Evolutionary conservation across 1,284 basidiomycete species (phyloP), one percentile per base, ranked within the genome.

Genomic region (Cryptococcus hybrid): DNA sequence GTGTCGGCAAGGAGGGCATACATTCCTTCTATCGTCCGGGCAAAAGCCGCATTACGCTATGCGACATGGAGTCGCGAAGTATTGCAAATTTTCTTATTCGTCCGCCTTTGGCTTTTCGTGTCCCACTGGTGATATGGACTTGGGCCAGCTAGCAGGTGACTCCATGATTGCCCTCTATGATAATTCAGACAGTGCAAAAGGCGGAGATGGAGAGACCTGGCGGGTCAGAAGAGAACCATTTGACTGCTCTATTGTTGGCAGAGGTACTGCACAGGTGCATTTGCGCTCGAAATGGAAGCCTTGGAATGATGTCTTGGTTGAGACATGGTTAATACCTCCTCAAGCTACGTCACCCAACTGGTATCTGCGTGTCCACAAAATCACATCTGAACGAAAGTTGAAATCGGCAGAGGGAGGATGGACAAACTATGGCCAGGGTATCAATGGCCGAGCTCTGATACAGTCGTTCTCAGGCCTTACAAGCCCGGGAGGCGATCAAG

Each of bases 21-120:
- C 85, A 1, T 88, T 84, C 79, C 76, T 89, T 38, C 82, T 89
- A 39, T 88, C 86, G 5, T 88, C 86, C 2, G 88, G 88, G 6
- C 88, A 90, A 75, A 86, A 85, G 62, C 88, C 87, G 64, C 87
- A 87, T 53, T 89, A 89, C 73, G 83, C 86, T 8, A 85, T 90
- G 69, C 87, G 88, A 67, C 86, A 88, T 69, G 85, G 85, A 62
- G 84, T 86, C 3, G 86, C 87, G 35, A 90, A 89, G 72, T 89
- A 89, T 75, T 85, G 86, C 58, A 89, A 89, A 72, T 82, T 88
- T 58, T 84, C 85, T 1, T 89, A 90, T 72, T 87, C 85, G 3
- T 83, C 85, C 35, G 83, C 86, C 1, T 89, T 89, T 65, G 88
- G 87, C 4, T 89, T 88, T 77, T 86, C 84, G 64, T 86, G 88